A percentile compares a stretch with the other conserved stretches of the same genome.
phyloP scores from a whole-genome alignment of 257 asterid genomes.

The Forsythia suspensa region DNA sequence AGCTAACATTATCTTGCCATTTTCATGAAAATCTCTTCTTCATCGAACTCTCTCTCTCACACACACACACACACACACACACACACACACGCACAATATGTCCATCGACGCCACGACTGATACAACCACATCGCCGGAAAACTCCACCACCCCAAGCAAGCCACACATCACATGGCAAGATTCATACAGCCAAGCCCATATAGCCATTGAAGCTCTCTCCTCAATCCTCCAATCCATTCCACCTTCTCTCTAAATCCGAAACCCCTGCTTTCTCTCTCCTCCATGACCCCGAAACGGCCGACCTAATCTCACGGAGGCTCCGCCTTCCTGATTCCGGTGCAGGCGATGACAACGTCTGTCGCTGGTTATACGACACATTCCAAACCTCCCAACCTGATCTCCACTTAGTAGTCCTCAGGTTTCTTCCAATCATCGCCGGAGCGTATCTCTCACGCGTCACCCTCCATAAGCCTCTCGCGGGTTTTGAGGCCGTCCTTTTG shows the following conservation, averaged over 20 bases:
- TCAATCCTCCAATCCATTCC: conserved; percentile 62
- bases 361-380: conserved; percentile 97
- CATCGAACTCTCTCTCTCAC: neutral
- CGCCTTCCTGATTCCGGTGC: conserved; percentile 78
- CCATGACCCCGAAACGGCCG: conserved; percentile 52
- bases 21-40: neutral
- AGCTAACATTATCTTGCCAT: neutral
- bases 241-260: conserved; percentile 45
- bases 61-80: neutral
- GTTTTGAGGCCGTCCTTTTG: conserved; percentile 78
- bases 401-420: conserved; percentile 80
- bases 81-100: neutral
- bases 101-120: conserved; percentile 22
- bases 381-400: conserved; percentile 69
- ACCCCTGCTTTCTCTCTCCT: conserved; percentile 74
- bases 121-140: conserved; percentile 23
- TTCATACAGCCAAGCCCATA: conserved; percentile 58
- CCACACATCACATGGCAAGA: conserved; percentile 75
- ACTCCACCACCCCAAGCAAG: conserved; percentile 24
- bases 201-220: conserved; percentile 60
- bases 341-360: conserved; percentile 79
- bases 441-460: conserved; percentile 74
- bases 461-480: conserved; percentile 71
- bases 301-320: conserved; percentile 57
- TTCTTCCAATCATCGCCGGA: conserved; percentile 72